A percentile compares a stretch with the other conserved stretches of the same genome.
These are phyloP conservation scores for Xylariaceae sp. DNA, from an alignment of 2,329 filamentous ascomycete genomes.

Conservation along the genomic window DNA sequence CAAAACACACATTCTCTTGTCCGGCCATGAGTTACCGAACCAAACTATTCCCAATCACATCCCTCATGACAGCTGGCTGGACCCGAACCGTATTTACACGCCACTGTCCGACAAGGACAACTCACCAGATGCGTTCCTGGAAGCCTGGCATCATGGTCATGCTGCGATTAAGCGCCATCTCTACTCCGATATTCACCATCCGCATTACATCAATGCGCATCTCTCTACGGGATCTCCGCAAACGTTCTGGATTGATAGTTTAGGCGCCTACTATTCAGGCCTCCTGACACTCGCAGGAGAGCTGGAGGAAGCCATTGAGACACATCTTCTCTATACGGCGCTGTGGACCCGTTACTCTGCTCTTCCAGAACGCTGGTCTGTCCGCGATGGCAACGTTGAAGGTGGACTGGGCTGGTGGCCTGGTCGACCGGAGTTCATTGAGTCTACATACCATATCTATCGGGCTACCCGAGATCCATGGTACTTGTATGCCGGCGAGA, in stretches of 20 bases:
- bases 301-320: conserved; percentile 82
- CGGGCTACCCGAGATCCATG: conserved; percentile 89
- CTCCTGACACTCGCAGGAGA: conserved; percentile 81
- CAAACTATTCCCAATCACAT: conserved; percentile 39
- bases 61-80: conserved; percentile 43
- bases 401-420: conserved; percentile 91
- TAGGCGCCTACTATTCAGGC: conserved; percentile 93
- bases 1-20: conserved; percentile 87
- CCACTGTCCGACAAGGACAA: conserved; percentile 61
- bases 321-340: conserved; percentile 84
- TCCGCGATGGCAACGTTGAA: conserved; percentile 77
- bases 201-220: conserved; percentile 90
- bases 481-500: conserved; percentile 94
- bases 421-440: conserved; percentile 90
- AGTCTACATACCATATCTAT: conserved; percentile 95
- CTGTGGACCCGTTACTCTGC: conserved; percentile 95
- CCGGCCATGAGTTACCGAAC: conserved; percentile 61
- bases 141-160: conserved; percentile 80
- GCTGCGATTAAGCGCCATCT: conserved; percentile 83
- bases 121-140: conserved; percentile 71
- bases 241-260: conserved; percentile 91
- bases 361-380: conserved; percentile 89
- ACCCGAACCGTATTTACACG: conserved; percentile 57
- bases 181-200: conserved; percentile 79
- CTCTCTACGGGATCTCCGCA: conserved; percentile 80